phyloP scores from a whole-genome alignment of 1,139 yeast species.

The Pichia inconspicua region DNA sequence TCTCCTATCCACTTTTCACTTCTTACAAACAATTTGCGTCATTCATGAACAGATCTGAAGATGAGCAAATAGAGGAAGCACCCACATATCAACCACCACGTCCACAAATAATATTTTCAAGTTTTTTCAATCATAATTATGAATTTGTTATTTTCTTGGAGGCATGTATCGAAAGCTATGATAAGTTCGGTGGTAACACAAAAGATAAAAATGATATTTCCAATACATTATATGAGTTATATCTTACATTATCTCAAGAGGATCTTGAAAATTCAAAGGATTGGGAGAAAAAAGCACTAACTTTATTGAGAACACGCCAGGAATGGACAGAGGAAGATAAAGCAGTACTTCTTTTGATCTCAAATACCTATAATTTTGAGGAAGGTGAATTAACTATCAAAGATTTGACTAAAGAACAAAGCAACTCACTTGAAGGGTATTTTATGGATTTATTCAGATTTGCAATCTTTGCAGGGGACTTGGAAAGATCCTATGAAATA shows the following conservation, averaged over 20 bases:
- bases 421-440: slow-evolving; percentile 33
- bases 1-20: slow-evolving; percentile 40
- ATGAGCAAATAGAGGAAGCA: not conserved
- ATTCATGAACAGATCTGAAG: slow-evolving; percentile 33
- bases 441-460: slow-evolving; percentile 63
- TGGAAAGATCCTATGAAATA: slow-evolving; percentile 48
- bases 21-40: slow-evolving; percentile 67
- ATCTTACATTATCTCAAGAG: slow-evolving; percentile 51
- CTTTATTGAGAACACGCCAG: slow-evolving; percentile 31
- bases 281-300: slow-evolving; percentile 64
- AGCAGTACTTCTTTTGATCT: slow-evolving; percentile 52
- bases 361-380: slow-evolving; percentile 54
- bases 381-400: slow-evolving; percentile 40
- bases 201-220: slow-evolving; percentile 66
- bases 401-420: slow-evolving; percentile 18
- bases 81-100: slow-evolving; percentile 90
- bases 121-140: slow-evolving; percentile 75
- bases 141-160: slow-evolving; percentile 92
- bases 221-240: slow-evolving; percentile 76
- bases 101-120: slow-evolving; percentile 79
- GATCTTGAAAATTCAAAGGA: slow-evolving; percentile 25
- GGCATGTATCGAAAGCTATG: slow-evolving; percentile 79
- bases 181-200: slow-evolving; percentile 62
- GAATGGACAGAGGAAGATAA: slow-evolving; percentile 41
- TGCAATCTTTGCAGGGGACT: slow-evolving; percentile 50